Conservation (phyloP, 306 rosid species). For the Leucaena leucocephala region DNA sequence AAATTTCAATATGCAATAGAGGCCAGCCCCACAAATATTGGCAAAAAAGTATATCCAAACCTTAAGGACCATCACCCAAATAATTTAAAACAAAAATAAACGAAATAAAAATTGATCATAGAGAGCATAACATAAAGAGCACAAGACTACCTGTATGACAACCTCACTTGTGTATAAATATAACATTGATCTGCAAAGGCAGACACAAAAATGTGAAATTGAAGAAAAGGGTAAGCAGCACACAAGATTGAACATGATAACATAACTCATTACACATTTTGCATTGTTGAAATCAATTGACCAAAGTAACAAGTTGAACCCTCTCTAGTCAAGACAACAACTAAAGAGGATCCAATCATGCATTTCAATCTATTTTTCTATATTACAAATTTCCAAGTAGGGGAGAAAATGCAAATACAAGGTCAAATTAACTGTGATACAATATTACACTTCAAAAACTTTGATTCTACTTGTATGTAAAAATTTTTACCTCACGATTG, state of each 20-base stretch:
- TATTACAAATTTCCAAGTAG: not conserved
- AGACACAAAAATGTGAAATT: conserved; percentile 34
- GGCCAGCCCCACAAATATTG: conserved; percentile 25
- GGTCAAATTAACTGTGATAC: not conserved
- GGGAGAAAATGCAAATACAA: not conserved
- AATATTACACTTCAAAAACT: not conserved
- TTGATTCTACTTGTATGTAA: not conserved
- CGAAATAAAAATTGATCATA: not conserved
- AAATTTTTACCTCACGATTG: not conserved
- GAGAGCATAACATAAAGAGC: conserved; percentile 21
- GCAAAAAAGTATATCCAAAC: conserved; percentile 19
- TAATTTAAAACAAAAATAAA: conserved; percentile 13
- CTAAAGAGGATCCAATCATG: not conserved
- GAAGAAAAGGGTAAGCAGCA: conserved; percentile 3
- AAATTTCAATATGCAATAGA: conserved; percentile 10
- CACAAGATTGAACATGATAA: conserved; percentile 22
- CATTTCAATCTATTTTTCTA: not conserved
- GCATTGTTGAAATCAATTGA: not conserved
- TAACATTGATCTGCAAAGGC: conserved; percentile 62
- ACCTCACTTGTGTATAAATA: conserved; percentile 85
- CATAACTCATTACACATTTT: conserved; percentile 12
- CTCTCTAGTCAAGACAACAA: not conserved
- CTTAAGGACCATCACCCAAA: conserved; percentile 24
- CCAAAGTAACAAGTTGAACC: not conserved
- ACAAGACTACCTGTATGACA: conserved; percentile 61